Conservation (phyloP, 2,329 filamentous ascomycete genomes). For the Dothideomycetes sp. region DNA sequence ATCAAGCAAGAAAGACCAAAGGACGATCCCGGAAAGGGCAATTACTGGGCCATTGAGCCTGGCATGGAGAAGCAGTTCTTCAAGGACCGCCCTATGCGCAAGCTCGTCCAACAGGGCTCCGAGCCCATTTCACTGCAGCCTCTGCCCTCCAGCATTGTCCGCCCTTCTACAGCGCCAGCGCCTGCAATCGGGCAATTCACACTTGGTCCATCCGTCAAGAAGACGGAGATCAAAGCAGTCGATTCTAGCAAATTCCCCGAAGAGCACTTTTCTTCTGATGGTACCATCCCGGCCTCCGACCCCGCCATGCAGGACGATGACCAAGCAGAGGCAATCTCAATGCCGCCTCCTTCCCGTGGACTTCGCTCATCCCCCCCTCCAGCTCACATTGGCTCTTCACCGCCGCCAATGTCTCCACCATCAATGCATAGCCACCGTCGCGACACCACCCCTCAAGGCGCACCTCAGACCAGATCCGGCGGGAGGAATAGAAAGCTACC, state of each 20-base stretch:
- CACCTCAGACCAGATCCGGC: constrained; percentile 50
- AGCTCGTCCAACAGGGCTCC: constrained; percentile 44
- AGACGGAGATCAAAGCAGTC: constrained; percentile 29
- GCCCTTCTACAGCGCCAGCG: constrained; percentile 29
- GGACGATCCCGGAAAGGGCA: constrained; percentile 93
- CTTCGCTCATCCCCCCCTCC: constrained; percentile 61
- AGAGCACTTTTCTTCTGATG: constrained; percentile 39
- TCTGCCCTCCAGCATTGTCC: constrained; percentile 12
- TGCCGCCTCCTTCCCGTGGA: constrained; percentile 28
- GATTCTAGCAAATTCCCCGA: constrained; percentile 41
- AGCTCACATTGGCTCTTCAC: constrained; percentile 75
- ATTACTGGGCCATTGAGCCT: constrained; percentile 91
- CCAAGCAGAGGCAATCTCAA: constrained; percentile 24
- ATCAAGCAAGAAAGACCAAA: constrained; percentile 92
- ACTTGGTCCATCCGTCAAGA: constrained; percentile 20
- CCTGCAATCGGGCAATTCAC: constrained; percentile 25
- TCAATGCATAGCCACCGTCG: constrained; percentile 36
- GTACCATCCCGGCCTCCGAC: constrained; percentile 41
- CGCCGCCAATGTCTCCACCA: constrained; percentile 69
- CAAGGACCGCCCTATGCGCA: constrained; percentile 50
- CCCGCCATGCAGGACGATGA: constrained; percentile 37
- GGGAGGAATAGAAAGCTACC: constrained; percentile 65
- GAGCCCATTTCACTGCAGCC: constrained; percentile 19
- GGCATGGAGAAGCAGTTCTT: constrained; percentile 85
- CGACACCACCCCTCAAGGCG: constrained; percentile 65